These are phyloP conservation scores for Galeopsis tetrahit DNA, from an alignment of 257 asterid genomes.

Conservation along the genomic window DNA sequence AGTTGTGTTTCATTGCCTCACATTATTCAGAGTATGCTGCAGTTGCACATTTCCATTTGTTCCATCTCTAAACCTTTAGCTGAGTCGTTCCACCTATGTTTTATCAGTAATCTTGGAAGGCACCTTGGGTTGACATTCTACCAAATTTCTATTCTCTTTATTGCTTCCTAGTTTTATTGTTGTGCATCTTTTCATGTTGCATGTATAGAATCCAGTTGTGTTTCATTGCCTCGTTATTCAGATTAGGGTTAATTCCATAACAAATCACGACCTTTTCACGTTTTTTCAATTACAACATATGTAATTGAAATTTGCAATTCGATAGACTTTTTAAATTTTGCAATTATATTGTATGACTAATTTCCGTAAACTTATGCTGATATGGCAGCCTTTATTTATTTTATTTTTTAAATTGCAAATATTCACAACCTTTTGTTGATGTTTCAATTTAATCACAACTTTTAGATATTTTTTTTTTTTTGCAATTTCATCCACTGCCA, in stretches of 20 bases:
- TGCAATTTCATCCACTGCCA: no score
- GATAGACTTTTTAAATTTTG: no score
- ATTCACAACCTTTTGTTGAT: no score
- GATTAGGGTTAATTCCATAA: neutral
- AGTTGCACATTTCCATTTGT: slow-evolving; percentile 15
- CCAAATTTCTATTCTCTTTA: slow-evolving; percentile 12
- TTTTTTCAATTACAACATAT: no score
- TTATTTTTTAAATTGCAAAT: no score
- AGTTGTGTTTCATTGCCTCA: slow-evolving; percentile 15
- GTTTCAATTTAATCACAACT: no score
- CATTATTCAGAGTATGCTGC: slow-evolving; percentile 14
- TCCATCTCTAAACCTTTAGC: slow-evolving; percentile 17
- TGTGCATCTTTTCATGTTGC: slow-evolving; percentile 22
- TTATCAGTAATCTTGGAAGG: slow-evolving; percentile 55
- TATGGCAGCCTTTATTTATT: no score
- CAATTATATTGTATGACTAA: no score
- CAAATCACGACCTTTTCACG: no score
- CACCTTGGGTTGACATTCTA: slow-evolving; percentile 34
- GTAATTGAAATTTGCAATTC: no score
- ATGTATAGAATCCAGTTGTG: slow-evolving; percentile 19
- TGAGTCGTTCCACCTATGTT: slow-evolving; percentile 35
- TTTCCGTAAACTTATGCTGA: no score
- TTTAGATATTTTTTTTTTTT: no score
- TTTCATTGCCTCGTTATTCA: slow-evolving; percentile 19
- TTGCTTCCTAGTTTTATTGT: slow-evolving; percentile 16